A percentile compares a stretch with the other conserved stretches of the same genome.
Conservation (phyloP, 2,329 filamentous ascomycete genomes). For the Aspergillus sp. region DNA sequence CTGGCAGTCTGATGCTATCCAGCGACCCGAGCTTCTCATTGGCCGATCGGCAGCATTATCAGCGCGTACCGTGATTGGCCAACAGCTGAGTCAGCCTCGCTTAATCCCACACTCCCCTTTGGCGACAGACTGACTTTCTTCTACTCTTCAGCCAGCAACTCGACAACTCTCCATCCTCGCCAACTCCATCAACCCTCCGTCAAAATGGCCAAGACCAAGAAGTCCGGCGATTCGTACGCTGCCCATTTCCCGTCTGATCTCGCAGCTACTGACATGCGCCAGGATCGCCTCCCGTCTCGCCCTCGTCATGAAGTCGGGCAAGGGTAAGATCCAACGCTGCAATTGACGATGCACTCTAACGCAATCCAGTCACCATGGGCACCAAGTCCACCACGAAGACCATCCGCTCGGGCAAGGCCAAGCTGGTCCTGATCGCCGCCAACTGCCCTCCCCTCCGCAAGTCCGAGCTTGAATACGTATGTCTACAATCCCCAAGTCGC, state of each 20-base stretch:
- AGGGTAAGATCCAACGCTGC: conserved; percentile 20
- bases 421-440: conserved; percentile 90
- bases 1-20: no score
- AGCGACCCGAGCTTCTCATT: no score
- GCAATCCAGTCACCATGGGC: conserved; percentile 62
- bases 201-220: not conserved
- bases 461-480: conserved; percentile 89
- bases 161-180: no score
- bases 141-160: no score
- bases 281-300: conserved; percentile 63
- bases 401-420: conserved; percentile 92
- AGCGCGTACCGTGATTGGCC: no score
- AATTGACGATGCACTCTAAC: conserved; percentile 4
- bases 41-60: no score
- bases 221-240: not conserved
- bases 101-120: no score
- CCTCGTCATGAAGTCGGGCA: conserved; percentile 56
- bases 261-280: conserved; percentile 42
- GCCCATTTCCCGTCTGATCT: conserved; percentile 4
- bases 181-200: not conserved
- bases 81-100: no score
- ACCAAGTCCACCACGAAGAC: conserved; percentile 86
- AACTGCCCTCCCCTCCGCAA: conserved; percentile 98
- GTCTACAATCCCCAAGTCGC: not conserved
- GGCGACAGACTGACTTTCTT: no score